Evolutionary conservation across 2,329 filamentous ascomycete species (phyloP), one percentile per base, ranked within the genome.

Genomic region (Emergomyces africanus): DNA sequence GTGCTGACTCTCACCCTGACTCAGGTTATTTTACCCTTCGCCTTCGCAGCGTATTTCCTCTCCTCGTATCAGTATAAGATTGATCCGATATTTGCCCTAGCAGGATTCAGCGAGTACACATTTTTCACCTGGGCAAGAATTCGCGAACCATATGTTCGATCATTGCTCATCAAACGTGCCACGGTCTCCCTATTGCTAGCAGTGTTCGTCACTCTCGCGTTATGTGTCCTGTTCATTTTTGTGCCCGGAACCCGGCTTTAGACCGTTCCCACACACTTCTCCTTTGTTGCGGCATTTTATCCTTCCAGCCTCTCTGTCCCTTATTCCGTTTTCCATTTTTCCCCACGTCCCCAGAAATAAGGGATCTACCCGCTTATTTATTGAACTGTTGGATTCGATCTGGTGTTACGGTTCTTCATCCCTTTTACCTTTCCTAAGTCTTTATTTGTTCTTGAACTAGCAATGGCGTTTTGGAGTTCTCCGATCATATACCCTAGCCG

Each of bases 91-190:
- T 84, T 97, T 72, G 94, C 90, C 4, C 80, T 97, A 23, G 72
- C 88, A n/a, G 91, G 92, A 41, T 87, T 86, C 72, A 96, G 91
- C 77, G 95, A 99, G 77, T 96, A 97, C 76, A 96, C 92, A 0
- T 90, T 95, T 56, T 91, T 96, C 79, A 88, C 86, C 73, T 96
- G 95, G 77, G 87, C 88, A 28, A 83, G 84, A 46, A 89, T 97
- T 63, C 84, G 88, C 59, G 94, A 99, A 74, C 89, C 90, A 0
- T 99, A 94, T 70, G 88, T 99, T 59, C 87, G 89, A 64, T 88
- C 85, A 69, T 83, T 97, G 23, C 81, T 99, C 59, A 84, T 84
- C 65, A 91, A 91, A 71, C 87, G 94, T 60, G 86, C 94, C 0
- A 70, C 89, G 49, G 90, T 94, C 76, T 89, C 94, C 15, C 76